These are phyloP conservation scores for Tuber calosporum DNA, from an alignment of 495 filamentous ascomycete species.

Conservation along the genomic window DNA sequence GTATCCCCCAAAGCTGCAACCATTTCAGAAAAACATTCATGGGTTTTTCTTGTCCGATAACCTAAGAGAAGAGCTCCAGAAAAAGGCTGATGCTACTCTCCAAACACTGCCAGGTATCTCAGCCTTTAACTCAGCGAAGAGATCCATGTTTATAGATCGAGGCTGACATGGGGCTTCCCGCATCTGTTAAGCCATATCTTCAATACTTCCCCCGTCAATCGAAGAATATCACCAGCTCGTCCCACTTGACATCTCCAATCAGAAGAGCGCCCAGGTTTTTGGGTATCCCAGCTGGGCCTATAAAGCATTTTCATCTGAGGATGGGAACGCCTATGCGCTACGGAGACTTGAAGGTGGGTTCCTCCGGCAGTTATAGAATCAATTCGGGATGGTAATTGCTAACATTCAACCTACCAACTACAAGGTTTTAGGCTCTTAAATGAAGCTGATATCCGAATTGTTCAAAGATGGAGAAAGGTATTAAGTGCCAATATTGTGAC, in stretches of 20 bases:
- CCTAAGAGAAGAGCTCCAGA: conserved; percentile 77
- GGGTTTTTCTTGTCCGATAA: conserved; percentile 85
- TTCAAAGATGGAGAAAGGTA: conserved; percentile 88
- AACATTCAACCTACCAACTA: conserved; percentile 19
- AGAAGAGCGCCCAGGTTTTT: conserved; percentile 67
- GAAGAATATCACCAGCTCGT: conserved; percentile 87
- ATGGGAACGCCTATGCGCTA: conserved; percentile 75
- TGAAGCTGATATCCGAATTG: conserved; percentile 73
- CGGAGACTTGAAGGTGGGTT: conserved; percentile 69
- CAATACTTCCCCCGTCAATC: conserved; percentile 56
- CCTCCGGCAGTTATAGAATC: conserved; percentile 1
- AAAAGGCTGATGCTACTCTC: conserved; percentile 74
- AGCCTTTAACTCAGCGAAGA: conserved; percentile 31
- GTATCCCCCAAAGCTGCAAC: conserved; percentile 65
- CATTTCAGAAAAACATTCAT: conserved; percentile 75
- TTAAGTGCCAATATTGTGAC: conserved; percentile 75
- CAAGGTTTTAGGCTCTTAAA: conserved; percentile 73
- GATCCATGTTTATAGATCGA: conserved; percentile 7
- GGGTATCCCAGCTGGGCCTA: conserved; percentile 88
- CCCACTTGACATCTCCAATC: conserved; percentile 73
- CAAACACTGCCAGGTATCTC: conserved; percentile 72
- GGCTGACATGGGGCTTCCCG: conserved; percentile 21
- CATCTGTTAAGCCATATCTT: conserved; percentile 29
- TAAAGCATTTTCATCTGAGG: conserved; percentile 83
- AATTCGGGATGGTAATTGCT: conserved; percentile 33